phyloP scores from a whole-genome alignment of 306 rosid species.

The Vigna hirtella region DNA sequence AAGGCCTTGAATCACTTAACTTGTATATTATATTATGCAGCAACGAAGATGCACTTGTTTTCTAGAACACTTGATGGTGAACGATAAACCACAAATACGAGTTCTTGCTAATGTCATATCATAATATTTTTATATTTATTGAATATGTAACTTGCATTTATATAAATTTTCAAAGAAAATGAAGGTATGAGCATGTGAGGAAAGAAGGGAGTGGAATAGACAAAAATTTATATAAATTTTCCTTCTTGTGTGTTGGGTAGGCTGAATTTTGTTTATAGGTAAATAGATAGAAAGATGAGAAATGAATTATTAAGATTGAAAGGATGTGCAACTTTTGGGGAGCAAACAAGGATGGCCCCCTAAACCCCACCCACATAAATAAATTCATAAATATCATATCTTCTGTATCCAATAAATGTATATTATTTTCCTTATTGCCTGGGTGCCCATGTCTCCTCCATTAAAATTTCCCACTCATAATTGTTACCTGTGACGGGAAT shows the following conservation, averaged over 20 bases:
- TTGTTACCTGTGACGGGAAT: constrained; percentile 46
- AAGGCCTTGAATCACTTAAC: background rate
- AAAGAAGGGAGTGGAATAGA: constrained; percentile 11
- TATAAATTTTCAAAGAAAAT: too few species aligned
- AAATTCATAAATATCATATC: constrained; percentile 43
- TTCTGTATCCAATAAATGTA: constrained; percentile 52
- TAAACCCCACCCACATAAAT: constrained; percentile 57
- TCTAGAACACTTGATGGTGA: background rate
- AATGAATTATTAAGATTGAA: constrained; percentile 60
- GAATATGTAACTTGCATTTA: too few species aligned
- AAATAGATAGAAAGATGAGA: constrained; percentile 20
- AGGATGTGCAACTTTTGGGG: constrained; percentile 92
- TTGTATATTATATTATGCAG: background rate
- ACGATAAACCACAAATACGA: background rate
- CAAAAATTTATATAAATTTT: background rate
- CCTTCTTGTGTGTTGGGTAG: background rate
- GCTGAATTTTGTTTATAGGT: background rate
- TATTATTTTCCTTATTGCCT: constrained; percentile 27
- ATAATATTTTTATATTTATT: too few species aligned
- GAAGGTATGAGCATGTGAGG: background rate
- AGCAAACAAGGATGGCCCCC: constrained; percentile 81
- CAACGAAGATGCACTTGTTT: background rate
- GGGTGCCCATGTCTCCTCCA: constrained; percentile 48
- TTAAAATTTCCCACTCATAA: constrained; percentile 52
- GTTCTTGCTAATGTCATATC: background rate